Evolutionary conservation across 1,284 basidiomycete genomes (phyloP), one percentile per base, ranked within the genome.

Genomic region (Cutaneotrichosporon sp.): DNA sequence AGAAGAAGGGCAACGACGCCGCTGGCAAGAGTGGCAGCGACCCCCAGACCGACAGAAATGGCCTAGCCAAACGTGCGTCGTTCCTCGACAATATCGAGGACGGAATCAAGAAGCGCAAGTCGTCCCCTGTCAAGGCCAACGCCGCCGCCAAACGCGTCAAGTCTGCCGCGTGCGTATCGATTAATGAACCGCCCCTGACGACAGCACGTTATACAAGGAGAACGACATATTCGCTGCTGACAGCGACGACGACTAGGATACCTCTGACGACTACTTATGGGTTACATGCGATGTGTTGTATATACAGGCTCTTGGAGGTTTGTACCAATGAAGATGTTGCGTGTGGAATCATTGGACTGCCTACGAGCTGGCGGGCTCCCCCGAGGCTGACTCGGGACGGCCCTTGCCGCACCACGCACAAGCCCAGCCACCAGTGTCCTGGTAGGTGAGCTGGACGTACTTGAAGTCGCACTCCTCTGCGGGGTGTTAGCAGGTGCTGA

Each of bases 161-260:
- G 39, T 48, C 55, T 5, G 46, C 46, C 12, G 62, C 62, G 57
- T 63, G 52, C 55, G 61, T 52, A n/a, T 1, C 4, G 30, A 10
- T n/a, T 4, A 20, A 2, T 2, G 5, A 5, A 4, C 3, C 3
- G 1, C 4, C 4, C 49, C 53, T 60, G 42, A 60, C 44, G 8
- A 13, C 38, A 63, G 62, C 2, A 34, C 30, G 8, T 3, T 21
- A n/a, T 61, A 47, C 52, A 59, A 58, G 35, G 63, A 64, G 21
- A 54, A 64, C 33, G 63, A 64, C 54, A 61, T 64, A 9, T 64
- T 64, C 46, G 62, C 54, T 4, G 55, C 60, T 0, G 58, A 60
- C 46, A 43, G 41, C 9, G 59, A 60, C 1, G 51, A 51, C n/a
- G 46, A 57, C 23, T 15, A 20, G 20, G 21, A 18, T 30, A 10